phyloP scores from a whole-genome alignment of 768 basidiomycete genomes.

The Suillus tomentosus region DNA sequence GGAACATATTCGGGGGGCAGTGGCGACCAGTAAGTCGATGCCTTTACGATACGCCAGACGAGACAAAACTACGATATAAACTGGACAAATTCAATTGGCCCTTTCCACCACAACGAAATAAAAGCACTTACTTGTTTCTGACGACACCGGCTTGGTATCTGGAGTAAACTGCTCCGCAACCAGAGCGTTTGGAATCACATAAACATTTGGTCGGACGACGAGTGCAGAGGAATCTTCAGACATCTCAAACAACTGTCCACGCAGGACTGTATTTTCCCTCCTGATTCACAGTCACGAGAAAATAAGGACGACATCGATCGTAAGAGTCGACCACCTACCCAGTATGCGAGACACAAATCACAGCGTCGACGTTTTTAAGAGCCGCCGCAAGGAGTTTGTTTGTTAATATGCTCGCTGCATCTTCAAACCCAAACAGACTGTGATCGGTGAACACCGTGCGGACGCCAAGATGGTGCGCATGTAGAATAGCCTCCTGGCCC shows the following conservation, averaged over 20 bases:
- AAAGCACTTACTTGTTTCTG: conserved; percentile 55
- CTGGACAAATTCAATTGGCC: conserved; percentile 39
- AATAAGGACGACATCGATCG: conserved; percentile 5
- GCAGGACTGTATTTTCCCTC: conserved; percentile 95
- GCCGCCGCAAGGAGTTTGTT: conserved; percentile 92
- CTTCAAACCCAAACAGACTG: conserved; percentile 93
- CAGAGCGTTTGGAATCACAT: conserved; percentile 94
- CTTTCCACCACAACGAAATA: background rate
- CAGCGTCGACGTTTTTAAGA: conserved; percentile 88
- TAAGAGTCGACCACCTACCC: conserved; percentile 54
- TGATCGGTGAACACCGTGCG: conserved; percentile 97
- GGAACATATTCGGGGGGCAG: conserved; percentile 86
- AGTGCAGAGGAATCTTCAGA: conserved; percentile 44
- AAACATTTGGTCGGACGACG: conserved; percentile 59
- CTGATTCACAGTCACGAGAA: conserved; percentile 41
- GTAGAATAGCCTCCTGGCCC: conserved; percentile 90
- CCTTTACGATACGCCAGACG: conserved; percentile 95
- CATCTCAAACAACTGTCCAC: conserved; percentile 73
- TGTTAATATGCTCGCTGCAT: conserved; percentile 95
- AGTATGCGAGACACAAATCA: conserved; percentile 95
- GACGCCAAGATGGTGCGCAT: conserved; percentile 83
- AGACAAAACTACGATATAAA: conserved; percentile 89
- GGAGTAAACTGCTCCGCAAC: conserved; percentile 88
- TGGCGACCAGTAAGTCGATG: conserved; percentile 91
- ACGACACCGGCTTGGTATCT: conserved; percentile 40